Conservation (phyloP, 2,329 filamentous ascomycete genomes). For the Nemania serpens region DNA sequence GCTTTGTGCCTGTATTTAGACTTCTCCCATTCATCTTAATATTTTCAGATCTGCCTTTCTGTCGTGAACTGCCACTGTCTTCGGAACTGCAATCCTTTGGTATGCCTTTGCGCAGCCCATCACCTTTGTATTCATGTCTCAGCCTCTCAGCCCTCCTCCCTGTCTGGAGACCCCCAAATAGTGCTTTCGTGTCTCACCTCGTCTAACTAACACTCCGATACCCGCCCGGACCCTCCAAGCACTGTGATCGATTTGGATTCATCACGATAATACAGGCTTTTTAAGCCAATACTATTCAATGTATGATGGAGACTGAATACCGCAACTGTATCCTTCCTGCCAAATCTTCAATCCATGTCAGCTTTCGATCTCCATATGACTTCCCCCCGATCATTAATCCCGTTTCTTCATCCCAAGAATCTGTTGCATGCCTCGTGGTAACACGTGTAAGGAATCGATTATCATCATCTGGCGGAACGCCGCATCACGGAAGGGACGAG, state of each 20-base stretch:
- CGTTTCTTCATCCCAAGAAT: background rate
- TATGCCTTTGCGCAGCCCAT: too few relatives aligned
- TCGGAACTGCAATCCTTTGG: slow-evolving; percentile 12
- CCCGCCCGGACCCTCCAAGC: background rate
- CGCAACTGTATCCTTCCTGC: too few relatives aligned
- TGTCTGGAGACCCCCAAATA: background rate
- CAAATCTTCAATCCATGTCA: too few relatives aligned
- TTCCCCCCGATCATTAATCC: too few relatives aligned
- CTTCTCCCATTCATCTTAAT: too few relatives aligned
- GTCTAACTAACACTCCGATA: background rate
- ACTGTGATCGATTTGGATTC: background rate
- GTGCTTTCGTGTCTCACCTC: background rate
- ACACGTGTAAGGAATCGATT: too few relatives aligned
- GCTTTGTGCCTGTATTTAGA: background rate
- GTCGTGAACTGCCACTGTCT: background rate
- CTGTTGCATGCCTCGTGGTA: background rate
- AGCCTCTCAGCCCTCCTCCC: background rate
- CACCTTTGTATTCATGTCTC: background rate
- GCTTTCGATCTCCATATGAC: too few relatives aligned
- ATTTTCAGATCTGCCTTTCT: too few relatives aligned
- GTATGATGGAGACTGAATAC: too few relatives aligned
- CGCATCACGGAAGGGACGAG: slow-evolving; percentile 56
- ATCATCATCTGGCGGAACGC: slow-evolving; percentile 65
- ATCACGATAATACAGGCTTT: background rate
- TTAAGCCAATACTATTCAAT: too few relatives aligned